Evolutionary conservation across 2,329 filamentous ascomycete species (phyloP).

Genomic region (Dryadomyces quercus-mongolicae): DNA sequence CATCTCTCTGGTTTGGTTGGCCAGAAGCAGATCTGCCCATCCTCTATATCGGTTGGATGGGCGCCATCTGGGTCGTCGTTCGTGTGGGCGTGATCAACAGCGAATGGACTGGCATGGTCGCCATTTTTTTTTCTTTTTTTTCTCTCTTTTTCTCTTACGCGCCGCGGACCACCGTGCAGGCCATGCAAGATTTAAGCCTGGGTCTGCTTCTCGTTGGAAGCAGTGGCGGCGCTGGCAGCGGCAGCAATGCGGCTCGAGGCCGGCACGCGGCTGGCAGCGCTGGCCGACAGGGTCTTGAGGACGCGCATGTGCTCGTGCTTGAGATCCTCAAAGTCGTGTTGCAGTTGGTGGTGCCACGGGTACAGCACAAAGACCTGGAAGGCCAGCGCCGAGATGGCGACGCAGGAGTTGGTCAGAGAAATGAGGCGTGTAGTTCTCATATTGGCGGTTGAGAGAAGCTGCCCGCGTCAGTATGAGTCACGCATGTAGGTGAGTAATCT

Average conservation of each 20-base stretch:
- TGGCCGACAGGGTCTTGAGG: constrained; percentile 14
- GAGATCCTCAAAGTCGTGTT: constrained; percentile 46
- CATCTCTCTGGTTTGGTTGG: neutral
- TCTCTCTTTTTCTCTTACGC: too few relatives aligned
- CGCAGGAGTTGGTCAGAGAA: constrained; percentile 52
- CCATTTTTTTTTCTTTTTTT: neutral
- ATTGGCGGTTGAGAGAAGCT: constrained; percentile 2
- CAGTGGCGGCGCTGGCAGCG: neutral
- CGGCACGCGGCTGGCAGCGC: neutral
- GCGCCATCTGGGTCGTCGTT: neutral
- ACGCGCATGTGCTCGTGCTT: constrained; percentile 43
- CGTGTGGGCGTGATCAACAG: neutral
- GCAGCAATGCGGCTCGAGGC: neutral
- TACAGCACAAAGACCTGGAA: constrained; percentile 62
- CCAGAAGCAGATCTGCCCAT: neutral
- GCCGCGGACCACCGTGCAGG: too few relatives aligned
- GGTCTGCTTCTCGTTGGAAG: neutral
- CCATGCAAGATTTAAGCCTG: neutral
- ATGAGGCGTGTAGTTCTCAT: constrained; percentile 29
- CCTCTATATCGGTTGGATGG: neutral
- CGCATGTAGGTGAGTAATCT: too few relatives aligned
- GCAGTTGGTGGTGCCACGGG: constrained; percentile 56
- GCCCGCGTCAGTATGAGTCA: too few relatives aligned
- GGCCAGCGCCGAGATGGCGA: constrained; percentile 50
- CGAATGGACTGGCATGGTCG: neutral